These are phyloP conservation scores for Tuber microsphaerosporum DNA, from an alignment of 495 filamentous ascomycete genomes.

Conservation along the genomic window DNA sequence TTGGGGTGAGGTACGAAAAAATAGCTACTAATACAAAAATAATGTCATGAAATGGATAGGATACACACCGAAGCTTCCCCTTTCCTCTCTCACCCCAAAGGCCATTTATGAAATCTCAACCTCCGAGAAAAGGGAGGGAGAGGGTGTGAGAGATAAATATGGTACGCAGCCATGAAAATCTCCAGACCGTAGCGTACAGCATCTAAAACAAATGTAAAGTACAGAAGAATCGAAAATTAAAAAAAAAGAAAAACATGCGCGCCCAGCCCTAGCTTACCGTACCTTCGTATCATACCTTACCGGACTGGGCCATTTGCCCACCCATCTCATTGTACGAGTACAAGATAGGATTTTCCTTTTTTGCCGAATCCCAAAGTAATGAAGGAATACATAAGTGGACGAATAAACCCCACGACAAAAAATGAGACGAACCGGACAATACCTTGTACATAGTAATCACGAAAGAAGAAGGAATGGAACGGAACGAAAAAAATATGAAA, in stretches of 20 bases:
- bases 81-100: no score
- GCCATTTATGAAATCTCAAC: neutral
- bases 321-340: neutral
- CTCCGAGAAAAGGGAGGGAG: neutral
- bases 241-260: neutral
- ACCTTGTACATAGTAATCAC: neutral
- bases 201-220: neutral
- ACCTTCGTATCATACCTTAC: neutral
- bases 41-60: neutral
- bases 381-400: neutral
- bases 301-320: neutral
- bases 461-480: neutral
- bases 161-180: neutral
- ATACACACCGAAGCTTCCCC: neutral
- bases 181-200: neutral
- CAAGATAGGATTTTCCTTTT: neutral
- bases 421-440: neutral
- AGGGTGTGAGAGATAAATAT: neutral
- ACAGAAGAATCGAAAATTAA: neutral
- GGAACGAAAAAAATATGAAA: neutral
- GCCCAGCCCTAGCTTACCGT: neutral
- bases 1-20: neutral
- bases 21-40: constrained; percentile 14
- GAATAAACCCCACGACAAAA: neutral
- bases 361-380: neutral